phyloP scores from a whole-genome alignment of 768 basidiomycete genomes.

The Psilocybe sp. region DNA sequence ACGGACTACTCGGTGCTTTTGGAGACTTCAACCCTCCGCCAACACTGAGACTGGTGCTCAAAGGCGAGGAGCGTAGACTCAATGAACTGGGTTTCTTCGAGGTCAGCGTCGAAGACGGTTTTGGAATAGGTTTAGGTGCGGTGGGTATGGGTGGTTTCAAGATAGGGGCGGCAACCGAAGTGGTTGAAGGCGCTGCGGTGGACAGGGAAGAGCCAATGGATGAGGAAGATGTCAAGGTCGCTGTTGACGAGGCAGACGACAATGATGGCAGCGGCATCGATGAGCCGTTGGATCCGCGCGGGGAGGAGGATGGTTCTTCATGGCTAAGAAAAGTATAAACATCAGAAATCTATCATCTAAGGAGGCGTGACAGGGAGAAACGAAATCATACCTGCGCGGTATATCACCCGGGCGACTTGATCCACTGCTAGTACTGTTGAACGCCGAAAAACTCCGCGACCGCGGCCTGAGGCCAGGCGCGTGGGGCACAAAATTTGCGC shows the following conservation, averaged over 20 bases:
- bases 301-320: conserved; percentile 21
- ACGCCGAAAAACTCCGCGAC: conserved; percentile 77
- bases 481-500: conserved; percentile 66
- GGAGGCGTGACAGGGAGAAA: not conserved
- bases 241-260: not conserved
- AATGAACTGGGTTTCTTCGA: conserved; percentile 12
- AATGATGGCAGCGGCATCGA: conserved; percentile 8
- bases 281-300: conserved; percentile 21
- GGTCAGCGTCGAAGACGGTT: conserved; percentile 15
- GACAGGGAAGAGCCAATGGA: conserved; percentile 4
- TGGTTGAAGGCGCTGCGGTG: conserved; percentile 15
- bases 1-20: conserved; percentile 35
- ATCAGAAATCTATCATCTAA: not conserved
- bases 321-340: conserved; percentile 22
- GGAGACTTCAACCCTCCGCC: conserved; percentile 5
- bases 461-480: conserved; percentile 53
- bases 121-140: conserved; percentile 5
- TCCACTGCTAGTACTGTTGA: conserved; percentile 35
- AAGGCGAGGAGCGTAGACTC: conserved; percentile 37
- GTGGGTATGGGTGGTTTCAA: conserved; percentile 16
- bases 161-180: conserved; percentile 7
- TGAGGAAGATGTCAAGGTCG: not conserved
- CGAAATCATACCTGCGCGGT: conserved; percentile 24
- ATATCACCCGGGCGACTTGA: conserved; percentile 25
- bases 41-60: conserved; percentile 37